These are phyloP conservation scores for Cryptococcus jaspeensis DNA, from an alignment of 1,284 basidiomycete species.

Conservation along the genomic window DNA sequence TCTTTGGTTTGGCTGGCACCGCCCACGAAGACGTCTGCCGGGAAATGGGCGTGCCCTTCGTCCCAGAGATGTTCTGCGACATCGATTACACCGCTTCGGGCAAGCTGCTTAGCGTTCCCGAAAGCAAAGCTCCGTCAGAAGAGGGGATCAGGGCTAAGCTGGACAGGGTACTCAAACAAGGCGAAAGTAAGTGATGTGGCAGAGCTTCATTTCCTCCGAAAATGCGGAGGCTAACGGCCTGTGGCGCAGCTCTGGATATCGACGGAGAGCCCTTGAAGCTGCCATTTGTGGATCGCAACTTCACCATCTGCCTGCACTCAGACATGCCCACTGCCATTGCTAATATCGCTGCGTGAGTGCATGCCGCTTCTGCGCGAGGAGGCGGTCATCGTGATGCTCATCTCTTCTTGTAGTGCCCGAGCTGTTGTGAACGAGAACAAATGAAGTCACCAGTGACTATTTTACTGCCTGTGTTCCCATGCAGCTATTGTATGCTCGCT, in stretches of 20 bases:
- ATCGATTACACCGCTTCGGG: neutral
- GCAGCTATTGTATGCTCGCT: too few relatives aligned
- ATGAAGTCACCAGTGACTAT: too few relatives aligned
- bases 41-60: neutral
- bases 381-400: neutral
- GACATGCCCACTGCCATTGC: constrained; percentile 1
- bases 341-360: neutral
- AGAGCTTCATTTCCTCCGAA: too few relatives aligned
- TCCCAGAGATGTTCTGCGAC: neutral
- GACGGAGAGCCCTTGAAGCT: neutral
- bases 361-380: neutral
- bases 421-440: neutral
- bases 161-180: neutral
- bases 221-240: neutral
- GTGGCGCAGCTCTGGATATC: neutral
- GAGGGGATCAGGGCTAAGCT: neutral
- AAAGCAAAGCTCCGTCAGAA: neutral
- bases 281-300: neutral
- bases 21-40: neutral
- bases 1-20: constrained; percentile 2
- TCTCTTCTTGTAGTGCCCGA: neutral
- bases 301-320: constrained; percentile 1
- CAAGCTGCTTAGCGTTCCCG: neutral
- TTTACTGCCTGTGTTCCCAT: too few relatives aligned
- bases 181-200: neutral